Percentiles rank a stretch among this genome's conserved stretches.
These are phyloP conservation scores for Carnegiea gigantea DNA, from an alignment of 179 eudicot genomes.

Conservation along the genomic window DNA sequence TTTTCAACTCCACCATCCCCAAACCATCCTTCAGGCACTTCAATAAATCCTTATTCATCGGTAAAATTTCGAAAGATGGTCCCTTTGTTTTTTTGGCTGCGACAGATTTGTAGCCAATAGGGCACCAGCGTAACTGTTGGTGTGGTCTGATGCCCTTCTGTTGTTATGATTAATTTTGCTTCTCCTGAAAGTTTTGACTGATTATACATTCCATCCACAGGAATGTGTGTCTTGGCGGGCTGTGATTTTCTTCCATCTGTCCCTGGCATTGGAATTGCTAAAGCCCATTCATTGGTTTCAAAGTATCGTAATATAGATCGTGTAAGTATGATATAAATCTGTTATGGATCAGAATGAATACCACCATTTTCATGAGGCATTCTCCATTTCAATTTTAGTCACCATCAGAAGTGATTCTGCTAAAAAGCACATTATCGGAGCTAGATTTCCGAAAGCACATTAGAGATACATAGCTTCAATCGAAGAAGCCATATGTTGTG, in stretches of 20 bases:
- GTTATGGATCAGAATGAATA: no score
- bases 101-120: background rate
- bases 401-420: no score
- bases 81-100: background rate
- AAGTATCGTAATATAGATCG: constrained; percentile 69
- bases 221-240: constrained; percentile 87
- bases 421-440: no score
- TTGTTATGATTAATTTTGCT: background rate
- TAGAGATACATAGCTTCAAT: no score
- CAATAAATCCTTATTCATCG: constrained; percentile 54
- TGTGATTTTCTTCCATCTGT: constrained; percentile 87
- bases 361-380: no score
- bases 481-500: no score
- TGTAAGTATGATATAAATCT: constrained; percentile 42
- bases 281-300: constrained; percentile 67
- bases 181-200: background rate
- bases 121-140: background rate
- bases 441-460: no score
- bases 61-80: constrained; percentile 24
- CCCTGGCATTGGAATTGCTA: constrained; percentile 74
- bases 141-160: background rate
- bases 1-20: constrained; percentile 40
- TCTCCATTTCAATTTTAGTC: no score
- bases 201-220: constrained; percentile 34
- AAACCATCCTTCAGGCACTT: constrained; percentile 64